Evolutionary conservation across 495 filamentous ascomycete species (phyloP).

Genomic region (Hypoxylon trugodes): DNA sequence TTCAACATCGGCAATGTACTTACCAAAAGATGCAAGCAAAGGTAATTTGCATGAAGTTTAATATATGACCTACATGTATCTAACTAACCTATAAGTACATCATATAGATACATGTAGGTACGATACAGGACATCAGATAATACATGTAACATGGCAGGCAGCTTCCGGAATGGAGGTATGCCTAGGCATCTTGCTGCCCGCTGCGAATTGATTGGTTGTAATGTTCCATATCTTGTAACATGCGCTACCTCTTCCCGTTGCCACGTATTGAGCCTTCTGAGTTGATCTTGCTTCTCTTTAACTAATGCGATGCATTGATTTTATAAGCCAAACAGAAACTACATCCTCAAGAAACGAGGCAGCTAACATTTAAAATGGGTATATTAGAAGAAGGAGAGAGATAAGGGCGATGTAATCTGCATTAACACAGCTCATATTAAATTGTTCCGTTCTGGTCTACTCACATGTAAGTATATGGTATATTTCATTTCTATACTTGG

Average conservation of each 20-base stretch:
- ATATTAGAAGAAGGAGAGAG: background rate
- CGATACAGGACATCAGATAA: too few species aligned
- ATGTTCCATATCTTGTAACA: conserved; percentile 12
- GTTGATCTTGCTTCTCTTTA: conserved; percentile 16
- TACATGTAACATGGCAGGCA: background rate
- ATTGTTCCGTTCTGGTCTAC: too few species aligned
- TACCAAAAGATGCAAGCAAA: too few species aligned
- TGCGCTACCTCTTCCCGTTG: conserved; percentile 28
- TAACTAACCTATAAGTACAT: too few species aligned
- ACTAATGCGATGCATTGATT: background rate
- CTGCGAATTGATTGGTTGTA: conserved; percentile 20
- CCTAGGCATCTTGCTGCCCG: conserved; percentile 1
- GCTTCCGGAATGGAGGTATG: background rate
- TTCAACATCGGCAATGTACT: too few species aligned
- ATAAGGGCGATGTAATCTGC: too few species aligned
- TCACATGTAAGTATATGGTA: background rate
- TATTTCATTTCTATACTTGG: background rate
- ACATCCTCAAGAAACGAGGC: background rate
- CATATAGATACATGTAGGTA: too few species aligned
- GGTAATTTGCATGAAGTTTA: too few species aligned
- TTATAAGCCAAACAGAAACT: background rate
- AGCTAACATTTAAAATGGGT: background rate
- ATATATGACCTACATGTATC: too few species aligned
- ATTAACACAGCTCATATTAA: too few species aligned
- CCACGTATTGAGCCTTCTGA: conserved; percentile 27